Percentiles rank a stretch among this genome's conserved stretches.
These are phyloP conservation scores for Podaxis carcinomalis DNA, from an alignment of 768 basidiomycete species.

Conservation along the genomic window DNA sequence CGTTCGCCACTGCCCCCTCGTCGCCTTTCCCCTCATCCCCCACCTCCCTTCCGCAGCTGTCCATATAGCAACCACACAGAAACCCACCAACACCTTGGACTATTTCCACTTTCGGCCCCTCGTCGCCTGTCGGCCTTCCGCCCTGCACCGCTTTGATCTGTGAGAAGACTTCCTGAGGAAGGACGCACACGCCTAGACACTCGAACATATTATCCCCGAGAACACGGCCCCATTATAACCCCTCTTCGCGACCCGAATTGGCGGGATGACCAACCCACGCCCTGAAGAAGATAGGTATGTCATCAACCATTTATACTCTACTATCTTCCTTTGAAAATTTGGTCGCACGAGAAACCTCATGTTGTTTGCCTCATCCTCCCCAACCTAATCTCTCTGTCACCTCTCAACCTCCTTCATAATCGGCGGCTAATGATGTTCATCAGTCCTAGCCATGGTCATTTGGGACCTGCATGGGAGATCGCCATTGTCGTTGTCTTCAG, in stretches of 20 bases:
- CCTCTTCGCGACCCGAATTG: background rate
- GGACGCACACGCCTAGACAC: background rate
- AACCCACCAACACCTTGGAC: background rate
- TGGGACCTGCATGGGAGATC: conserved; percentile 34
- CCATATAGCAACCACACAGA: background rate
- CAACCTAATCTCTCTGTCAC: background rate
- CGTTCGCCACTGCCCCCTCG: background rate
- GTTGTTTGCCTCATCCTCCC: no score
- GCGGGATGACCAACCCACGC: background rate
- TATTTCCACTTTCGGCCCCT: background rate
- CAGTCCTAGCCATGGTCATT: conserved; percentile 28
- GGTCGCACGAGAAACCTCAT: background rate
- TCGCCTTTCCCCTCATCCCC: background rate
- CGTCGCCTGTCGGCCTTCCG: background rate
- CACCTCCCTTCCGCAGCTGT: background rate
- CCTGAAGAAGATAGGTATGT: background rate
- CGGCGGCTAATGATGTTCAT: background rate
- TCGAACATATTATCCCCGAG: background rate
- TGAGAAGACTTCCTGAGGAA: background rate
- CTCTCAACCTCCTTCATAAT: background rate
- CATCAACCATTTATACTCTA: background rate
- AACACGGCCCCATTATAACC: background rate
- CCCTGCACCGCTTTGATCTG: background rate
- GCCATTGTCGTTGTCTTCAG: conserved; percentile 30
- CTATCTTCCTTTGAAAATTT: background rate